Evolutionary conservation across 2,329 filamentous ascomycete species (phyloP).

Genomic region (Tolypocladium amazonense): DNA sequence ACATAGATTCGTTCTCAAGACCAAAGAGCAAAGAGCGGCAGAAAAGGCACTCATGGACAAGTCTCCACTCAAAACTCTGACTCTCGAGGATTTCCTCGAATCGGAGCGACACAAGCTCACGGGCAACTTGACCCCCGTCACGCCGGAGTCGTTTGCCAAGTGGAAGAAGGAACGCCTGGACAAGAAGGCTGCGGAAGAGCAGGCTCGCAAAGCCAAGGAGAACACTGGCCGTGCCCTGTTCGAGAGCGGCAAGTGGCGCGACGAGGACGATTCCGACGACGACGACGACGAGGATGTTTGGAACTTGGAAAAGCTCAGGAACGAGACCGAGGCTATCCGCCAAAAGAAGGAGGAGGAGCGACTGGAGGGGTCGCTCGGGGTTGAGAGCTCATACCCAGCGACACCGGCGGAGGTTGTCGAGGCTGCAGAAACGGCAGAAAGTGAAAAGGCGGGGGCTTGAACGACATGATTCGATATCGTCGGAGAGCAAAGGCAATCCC

Average conservation of each 20-base stretch:
- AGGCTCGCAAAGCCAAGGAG: slow-evolving; percentile 85
- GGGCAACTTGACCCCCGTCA: slow-evolving; percentile 86
- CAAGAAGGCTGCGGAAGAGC: slow-evolving; percentile 92
- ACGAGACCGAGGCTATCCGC: slow-evolving; percentile 71
- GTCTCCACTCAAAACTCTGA: slow-evolving; percentile 85
- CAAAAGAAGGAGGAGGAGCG: slow-evolving; percentile 71
- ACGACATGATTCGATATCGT: not conserved
- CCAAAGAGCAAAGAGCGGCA: slow-evolving; percentile 88
- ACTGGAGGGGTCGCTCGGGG: slow-evolving; percentile 24
- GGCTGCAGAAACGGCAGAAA: not conserved
- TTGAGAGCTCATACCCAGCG: not conserved
- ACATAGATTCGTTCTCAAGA: slow-evolving; percentile 84
- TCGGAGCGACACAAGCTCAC: slow-evolving; percentile 92
- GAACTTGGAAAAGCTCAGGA: slow-evolving; percentile 74
- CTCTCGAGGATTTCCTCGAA: slow-evolving; percentile 94
- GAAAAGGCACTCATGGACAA: slow-evolving; percentile 97
- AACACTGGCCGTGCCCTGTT: slow-evolving; percentile 92
- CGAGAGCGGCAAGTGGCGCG: slow-evolving; percentile 89
- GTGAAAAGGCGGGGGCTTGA: slow-evolving; percentile 9
- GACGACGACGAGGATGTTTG: slow-evolving; percentile 52
- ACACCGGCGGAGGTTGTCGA: slow-evolving; percentile 1
- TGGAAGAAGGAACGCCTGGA: slow-evolving; percentile 93
- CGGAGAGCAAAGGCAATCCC: not conserved
- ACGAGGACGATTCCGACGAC: slow-evolving; percentile 51
- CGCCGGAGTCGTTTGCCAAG: slow-evolving; percentile 81